Percentiles rank a stretch among this genome's conserved stretches.
These are phyloP conservation scores for Cladosporium cucumerinum DNA, from an alignment of 2,329 filamentous ascomycete species.

Conservation along the genomic window DNA sequence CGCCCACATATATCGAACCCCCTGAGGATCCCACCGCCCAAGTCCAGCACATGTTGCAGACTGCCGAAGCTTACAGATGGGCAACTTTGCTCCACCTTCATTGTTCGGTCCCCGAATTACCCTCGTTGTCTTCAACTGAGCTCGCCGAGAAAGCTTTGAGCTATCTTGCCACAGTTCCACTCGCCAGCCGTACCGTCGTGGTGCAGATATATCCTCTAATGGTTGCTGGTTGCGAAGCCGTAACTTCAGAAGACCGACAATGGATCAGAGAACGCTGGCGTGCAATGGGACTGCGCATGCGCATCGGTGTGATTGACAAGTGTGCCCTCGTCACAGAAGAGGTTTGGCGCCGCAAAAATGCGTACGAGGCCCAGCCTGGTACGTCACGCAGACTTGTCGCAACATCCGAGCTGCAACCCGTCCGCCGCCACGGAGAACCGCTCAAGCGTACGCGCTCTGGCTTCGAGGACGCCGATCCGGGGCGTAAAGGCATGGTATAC, in stretches of 20 bases:
- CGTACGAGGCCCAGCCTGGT: slow-evolving; percentile 39
- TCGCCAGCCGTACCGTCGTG: slow-evolving; percentile 60
- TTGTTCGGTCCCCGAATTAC: slow-evolving; percentile 66
- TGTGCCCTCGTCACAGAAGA: slow-evolving; percentile 63
- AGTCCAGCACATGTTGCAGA: slow-evolving; percentile 62
- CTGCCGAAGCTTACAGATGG: slow-evolving; percentile 64
- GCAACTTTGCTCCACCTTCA: slow-evolving; percentile 65
- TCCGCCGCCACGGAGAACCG: slow-evolving; percentile 26
- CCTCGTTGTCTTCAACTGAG: slow-evolving; percentile 54
- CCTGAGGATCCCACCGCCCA: slow-evolving; percentile 63
- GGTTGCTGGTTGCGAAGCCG: slow-evolving; percentile 63
- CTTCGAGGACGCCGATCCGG: slow-evolving; percentile 26
- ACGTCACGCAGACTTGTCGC: slow-evolving; percentile 34
- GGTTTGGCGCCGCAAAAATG: slow-evolving; percentile 63
- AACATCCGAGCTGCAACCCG: slow-evolving; percentile 35
- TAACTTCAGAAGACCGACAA: slow-evolving; percentile 56
- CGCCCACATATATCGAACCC: slow-evolving; percentile 55
- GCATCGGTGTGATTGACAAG: slow-evolving; percentile 65
- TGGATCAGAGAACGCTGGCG: slow-evolving; percentile 65
- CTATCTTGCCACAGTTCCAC: slow-evolving; percentile 61
- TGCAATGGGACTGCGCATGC: slow-evolving; percentile 58
- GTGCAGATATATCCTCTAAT: slow-evolving; percentile 69
- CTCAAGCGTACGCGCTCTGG: slow-evolving; percentile 20
- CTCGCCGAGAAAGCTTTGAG: slow-evolving; percentile 61
- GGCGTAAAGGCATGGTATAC: slow-evolving; percentile 34